A percentile compares a stretch with the other conserved stretches of the same genome.
phyloP scores from a whole-genome alignment of 2,329 filamentous ascomycete species.

The Erysiphe neolycopersici region DNA sequence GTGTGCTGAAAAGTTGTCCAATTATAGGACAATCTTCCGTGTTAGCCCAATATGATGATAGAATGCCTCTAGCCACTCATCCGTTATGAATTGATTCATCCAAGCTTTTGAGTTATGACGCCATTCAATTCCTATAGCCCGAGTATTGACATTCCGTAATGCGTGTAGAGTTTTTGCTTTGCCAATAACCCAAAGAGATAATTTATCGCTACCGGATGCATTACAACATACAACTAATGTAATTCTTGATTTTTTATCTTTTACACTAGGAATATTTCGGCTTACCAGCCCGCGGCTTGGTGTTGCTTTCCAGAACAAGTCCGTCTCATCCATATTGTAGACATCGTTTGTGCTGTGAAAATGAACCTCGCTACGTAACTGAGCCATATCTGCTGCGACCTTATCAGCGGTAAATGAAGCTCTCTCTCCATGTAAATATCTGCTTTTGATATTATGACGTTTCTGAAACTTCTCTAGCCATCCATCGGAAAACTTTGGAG shows the following conservation, averaged over 20 bases:
- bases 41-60: too few relatives aligned
- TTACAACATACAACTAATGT: neutral
- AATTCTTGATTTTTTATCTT: neutral
- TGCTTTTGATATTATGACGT: neutral
- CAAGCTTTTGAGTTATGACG: neutral
- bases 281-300: conserved; percentile 16
- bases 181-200: neutral
- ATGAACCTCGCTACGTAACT: neutral
- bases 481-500: too few relatives aligned
- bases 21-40: too few relatives aligned
- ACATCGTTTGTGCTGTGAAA: neutral
- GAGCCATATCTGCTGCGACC: neutral
- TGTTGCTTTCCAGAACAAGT: neutral
- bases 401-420: neutral
- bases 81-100: too few relatives aligned
- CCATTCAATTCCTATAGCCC: neutral
- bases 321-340: neutral
- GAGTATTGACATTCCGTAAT: neutral
- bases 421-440: neutral
- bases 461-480: neutral
- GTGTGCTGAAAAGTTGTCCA: too few relatives aligned
- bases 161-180: neutral
- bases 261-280: conserved; percentile 5
- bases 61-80: too few relatives aligned
- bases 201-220: conserved; percentile 1